Evolutionary conservation across 1,139 yeast species (phyloP).

Genomic region (Kluyveromyces marxianus): DNA sequence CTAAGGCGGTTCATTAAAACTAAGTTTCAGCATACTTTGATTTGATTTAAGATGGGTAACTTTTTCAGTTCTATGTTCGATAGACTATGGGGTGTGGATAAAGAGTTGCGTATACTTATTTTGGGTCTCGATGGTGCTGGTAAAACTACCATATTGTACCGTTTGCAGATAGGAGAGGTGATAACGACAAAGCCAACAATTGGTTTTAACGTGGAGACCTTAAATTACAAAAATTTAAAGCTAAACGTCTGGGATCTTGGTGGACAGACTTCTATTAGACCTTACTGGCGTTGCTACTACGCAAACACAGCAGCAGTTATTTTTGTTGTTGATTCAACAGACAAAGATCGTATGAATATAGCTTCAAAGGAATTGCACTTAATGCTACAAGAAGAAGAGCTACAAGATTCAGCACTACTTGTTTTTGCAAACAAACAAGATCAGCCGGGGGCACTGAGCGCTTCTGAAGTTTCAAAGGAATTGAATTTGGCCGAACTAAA

Average conservation of each 20-base stretch:
- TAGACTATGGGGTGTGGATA: conserved; percentile 80
- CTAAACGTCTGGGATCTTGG: conserved; percentile 90
- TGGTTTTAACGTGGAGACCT: conserved; percentile 94
- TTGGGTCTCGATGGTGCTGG: conserved; percentile 98
- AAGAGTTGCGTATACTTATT: conserved; percentile 85
- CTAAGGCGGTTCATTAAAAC: too few relatives aligned
- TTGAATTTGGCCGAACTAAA: conserved; percentile 78
- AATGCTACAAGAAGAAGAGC: conserved; percentile 90
- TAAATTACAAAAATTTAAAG: conserved; percentile 82
- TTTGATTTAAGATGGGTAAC: conserved; percentile 54
- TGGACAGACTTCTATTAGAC: conserved; percentile 94
- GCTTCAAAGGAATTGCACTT: conserved; percentile 83
- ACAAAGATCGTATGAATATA: conserved; percentile 82
- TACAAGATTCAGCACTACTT: conserved; percentile 78
- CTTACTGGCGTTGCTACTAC: conserved; percentile 97
- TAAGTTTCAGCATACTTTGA: too few relatives aligned
- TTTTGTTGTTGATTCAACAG: conserved; percentile 95
- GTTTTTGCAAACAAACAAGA: conserved; percentile 98
- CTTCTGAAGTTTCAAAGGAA: conserved; percentile 90
- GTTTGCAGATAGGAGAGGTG: conserved; percentile 89
- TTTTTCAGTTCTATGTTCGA: conserved; percentile 80
- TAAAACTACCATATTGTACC: conserved; percentile 87
- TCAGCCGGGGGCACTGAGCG: conserved; percentile 90
- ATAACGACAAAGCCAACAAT: conserved; percentile 93
- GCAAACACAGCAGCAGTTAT: conserved; percentile 94